Evolutionary conservation across 2,329 filamentous ascomycete genomes (phyloP), one percentile per base, ranked within the genome.

Genomic region (Trichoderma citrinoviride): DNA sequence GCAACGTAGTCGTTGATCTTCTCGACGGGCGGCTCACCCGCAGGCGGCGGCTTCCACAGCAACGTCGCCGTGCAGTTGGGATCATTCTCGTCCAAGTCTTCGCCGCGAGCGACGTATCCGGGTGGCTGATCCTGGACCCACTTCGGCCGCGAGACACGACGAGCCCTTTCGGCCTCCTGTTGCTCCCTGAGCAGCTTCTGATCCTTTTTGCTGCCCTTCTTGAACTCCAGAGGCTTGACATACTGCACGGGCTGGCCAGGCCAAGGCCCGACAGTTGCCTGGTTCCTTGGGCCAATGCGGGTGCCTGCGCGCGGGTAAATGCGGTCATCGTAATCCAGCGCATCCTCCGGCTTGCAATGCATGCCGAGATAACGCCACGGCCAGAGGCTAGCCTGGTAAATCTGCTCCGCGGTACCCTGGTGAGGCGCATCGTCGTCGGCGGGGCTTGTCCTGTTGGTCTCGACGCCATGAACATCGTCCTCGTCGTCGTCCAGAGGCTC

Each of bases 301-400:
- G 95, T 98, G 74, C 93, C 96, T 17, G 95, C 94, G 69, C 95
- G 90, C 8, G 95, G 95, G 74, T 98, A 98, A 69, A 99, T 98
- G 68, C 95, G 89, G 76, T 99, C 95, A 73, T 99, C 95, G 74
- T 97, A 96, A 75, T 99, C 95, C 33, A 99, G 82, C 0, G 92
- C 95, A 79, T 99, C 95, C 76, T 98, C 93, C 1, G 95, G 90
- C 70, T 93, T 91, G 78, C 93, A 97, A 78, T 99, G 95, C 70
- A 97, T 93, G 43, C 95, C 95, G 7, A 99, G 81, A 76, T 99
- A 99, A 67, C 95, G 87, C 80, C 95, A 98, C 2, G 93, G 93
- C 95, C 95, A 99, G 73, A 97, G 86, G 72, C 92, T 95, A 37
- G 94, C 93, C 70, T 97, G 90, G 65, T 95, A 92, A 65, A 94